These are phyloP conservation scores for Pythium dissotocum DNA, from an alignment of 352 stramenopile genomes.

Conservation along the genomic window DNA sequence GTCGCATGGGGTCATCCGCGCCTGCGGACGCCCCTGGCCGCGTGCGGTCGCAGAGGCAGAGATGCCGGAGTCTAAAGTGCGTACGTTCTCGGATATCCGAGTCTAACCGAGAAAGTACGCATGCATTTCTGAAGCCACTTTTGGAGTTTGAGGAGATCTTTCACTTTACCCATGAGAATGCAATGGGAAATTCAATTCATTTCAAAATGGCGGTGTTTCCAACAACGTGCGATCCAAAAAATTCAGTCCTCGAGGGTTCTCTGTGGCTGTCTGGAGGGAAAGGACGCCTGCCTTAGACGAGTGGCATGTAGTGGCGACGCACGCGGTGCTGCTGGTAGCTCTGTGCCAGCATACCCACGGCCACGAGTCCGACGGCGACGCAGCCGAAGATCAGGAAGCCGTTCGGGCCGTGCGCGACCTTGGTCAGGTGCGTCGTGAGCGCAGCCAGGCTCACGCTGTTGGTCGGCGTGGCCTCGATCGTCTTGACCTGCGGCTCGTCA, in stretches of 20 bases:
- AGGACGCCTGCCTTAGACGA: constrained; percentile 32
- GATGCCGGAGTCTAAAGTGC: neutral
- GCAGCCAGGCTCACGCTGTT: constrained; percentile 6
- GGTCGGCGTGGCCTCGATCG: constrained; percentile 12
- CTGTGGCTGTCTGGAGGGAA: neutral
- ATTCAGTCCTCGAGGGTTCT: neutral
- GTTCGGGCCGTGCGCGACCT: constrained; percentile 32
- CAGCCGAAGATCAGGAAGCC: constrained; percentile 41
- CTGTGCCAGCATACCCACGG: constrained; percentile 41
- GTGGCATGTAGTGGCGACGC: constrained; percentile 56
- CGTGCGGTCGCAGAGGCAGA: neutral
- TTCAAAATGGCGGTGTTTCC: neutral
- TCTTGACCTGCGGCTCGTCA: constrained; percentile 37
- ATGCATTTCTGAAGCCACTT: too few species aligned
- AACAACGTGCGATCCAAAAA: neutral
- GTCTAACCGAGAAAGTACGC: neutral
- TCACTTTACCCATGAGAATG: neutral
- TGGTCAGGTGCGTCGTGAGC: constrained; percentile 15
- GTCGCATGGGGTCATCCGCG: neutral
- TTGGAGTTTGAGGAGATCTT: too few species aligned
- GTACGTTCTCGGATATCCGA: too few species aligned
- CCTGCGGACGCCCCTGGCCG: neutral
- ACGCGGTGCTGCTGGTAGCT: constrained; percentile 45
- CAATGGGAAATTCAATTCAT: neutral
- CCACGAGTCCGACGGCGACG: constrained; percentile 38